These are phyloP conservation scores for Protoeuglena noctilucae DNA, from an alignment of 139 green algal genomes.

Conservation along the genomic window DNA sequence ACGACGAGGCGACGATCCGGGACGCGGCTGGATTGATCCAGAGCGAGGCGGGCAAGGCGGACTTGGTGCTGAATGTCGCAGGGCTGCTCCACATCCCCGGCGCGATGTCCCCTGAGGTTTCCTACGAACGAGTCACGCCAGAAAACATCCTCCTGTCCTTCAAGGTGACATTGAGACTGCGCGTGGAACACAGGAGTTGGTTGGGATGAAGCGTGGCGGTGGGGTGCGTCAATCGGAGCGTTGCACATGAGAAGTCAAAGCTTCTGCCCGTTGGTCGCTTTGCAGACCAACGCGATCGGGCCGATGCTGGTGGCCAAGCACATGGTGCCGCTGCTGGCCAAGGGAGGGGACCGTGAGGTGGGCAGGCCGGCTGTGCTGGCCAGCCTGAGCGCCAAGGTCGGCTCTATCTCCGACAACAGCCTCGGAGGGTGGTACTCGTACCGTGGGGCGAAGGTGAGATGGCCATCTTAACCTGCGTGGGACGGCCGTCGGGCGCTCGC, in stretches of 20 bases:
- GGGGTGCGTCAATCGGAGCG: not conserved
- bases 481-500: no score
- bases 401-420: constrained; percentile 50
- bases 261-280: constrained; percentile 12
- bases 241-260: constrained; percentile 18
- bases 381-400: constrained; percentile 56
- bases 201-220: not conserved
- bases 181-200: no score
- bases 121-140: not conserved
- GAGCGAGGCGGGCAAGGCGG: constrained; percentile 11
- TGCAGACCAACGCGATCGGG: constrained; percentile 50
- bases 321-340: constrained; percentile 28
- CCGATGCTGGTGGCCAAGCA: constrained; percentile 49
- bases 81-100: constrained; percentile 45
- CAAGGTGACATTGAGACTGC: no score
- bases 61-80: constrained; percentile 51
- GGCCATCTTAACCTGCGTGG: no score
- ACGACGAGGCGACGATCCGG: constrained; percentile 28
- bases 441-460: constrained; percentile 23
- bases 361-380: constrained; percentile 37
- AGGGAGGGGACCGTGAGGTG: constrained; percentile 6
- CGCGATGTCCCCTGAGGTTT: constrained; percentile 18
- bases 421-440: constrained; percentile 76
- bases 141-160: not conserved
- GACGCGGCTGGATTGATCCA: not conserved